Base-by-base conservation (phyloP, 768 basidiomycete genomes). In the Pulveroboletus sp. region DNA sequence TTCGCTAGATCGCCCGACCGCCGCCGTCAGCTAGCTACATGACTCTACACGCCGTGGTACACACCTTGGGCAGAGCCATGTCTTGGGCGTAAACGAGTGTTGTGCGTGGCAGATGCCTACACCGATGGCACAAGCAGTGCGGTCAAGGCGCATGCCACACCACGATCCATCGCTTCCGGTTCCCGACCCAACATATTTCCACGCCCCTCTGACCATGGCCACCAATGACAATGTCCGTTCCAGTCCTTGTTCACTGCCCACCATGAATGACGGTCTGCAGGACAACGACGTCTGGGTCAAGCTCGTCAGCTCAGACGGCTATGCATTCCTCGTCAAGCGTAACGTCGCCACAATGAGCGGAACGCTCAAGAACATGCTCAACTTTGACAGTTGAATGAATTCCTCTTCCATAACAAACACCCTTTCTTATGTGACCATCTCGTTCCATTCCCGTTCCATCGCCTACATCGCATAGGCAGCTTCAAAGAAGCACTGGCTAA, bases 351-450 rank as follows among this genome's bases (percentile, higher is more conserved):
- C 81, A 45, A 76, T 77, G 12, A 94, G 92, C 57, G 90, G 86
- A 10, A 93, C 87, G 0, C 81, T 97, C 68, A 80, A 79, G 58
- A 84, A 80, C 61, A 91, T 87, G 81, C 69, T 95, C 53, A 87
- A 85, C 62, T 75, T 78, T 29, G 79, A 81, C 45, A 81, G 90
- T 89, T 40, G 50, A 32, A 50, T 53, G 53, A 77, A 66, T 36
- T 45, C 25, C 37, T 34, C 45, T 58, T 53, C 38, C 34, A 43
- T 48, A 31, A 45, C 31, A 16, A 37, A 21, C n/a, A 27, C 39
- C 33, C 41, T 45, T 40, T 42, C 49, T 60, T 52, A 55, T 55
- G 29, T 52, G 33, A 33, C 51, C 43, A 40, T 47, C 44, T 40
- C 24, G 34, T 52, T 51, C 40, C 43, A 51, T 48, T 49, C 13